Evolutionary conservation across 805 yeast genomes (phyloP).

Genomic region (Spathaspora boniae): DNA sequence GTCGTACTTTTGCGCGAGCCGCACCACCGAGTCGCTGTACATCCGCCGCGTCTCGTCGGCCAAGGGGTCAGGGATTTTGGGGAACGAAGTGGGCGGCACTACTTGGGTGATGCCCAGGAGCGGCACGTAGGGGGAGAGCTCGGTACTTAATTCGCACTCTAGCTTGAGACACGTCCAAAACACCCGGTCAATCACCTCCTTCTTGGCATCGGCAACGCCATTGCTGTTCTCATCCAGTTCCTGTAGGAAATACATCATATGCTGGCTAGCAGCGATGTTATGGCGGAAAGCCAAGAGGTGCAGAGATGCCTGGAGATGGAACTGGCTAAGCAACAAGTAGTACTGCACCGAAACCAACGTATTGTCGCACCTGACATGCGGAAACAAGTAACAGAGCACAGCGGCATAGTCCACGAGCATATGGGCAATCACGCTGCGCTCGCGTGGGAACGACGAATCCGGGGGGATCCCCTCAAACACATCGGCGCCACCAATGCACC

Average conservation of each 20-base stretch:
- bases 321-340: slow-evolving; percentile 25
- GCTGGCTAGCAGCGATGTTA: slow-evolving; percentile 24
- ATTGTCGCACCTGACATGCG: slow-evolving; percentile 14
- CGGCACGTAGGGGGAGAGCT: slow-evolving; percentile 31
- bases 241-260: slow-evolving; percentile 28
- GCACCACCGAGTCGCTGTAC: slow-evolving; percentile 22
- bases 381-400: slow-evolving; percentile 19
- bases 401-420: slow-evolving; percentile 21
- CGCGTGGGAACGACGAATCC: slow-evolving; percentile 13
- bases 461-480: slow-evolving; percentile 10
- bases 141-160: slow-evolving; percentile 34
- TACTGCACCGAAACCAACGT: slow-evolving; percentile 17
- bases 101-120: slow-evolving; percentile 29
- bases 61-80: slow-evolving; percentile 25
- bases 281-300: slow-evolving; percentile 25
- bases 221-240: slow-evolving; percentile 12
- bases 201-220: slow-evolving; percentile 8
- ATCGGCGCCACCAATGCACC: slow-evolving; percentile 16
- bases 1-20: slow-evolving; percentile 22
- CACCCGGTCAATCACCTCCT: slow-evolving; percentile 23
- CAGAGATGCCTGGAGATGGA: slow-evolving; percentile 20
- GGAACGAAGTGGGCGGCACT: slow-evolving; percentile 30
- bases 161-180: slow-evolving; percentile 37
- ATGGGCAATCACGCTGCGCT: slow-evolving; percentile 20
- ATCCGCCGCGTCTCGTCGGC: slow-evolving; percentile 11